A percentile compares a stretch with the other conserved stretches of the same genome.
Conservation (phyloP, 805 yeast genomes). For the Saturnispora hagleri region DNA sequence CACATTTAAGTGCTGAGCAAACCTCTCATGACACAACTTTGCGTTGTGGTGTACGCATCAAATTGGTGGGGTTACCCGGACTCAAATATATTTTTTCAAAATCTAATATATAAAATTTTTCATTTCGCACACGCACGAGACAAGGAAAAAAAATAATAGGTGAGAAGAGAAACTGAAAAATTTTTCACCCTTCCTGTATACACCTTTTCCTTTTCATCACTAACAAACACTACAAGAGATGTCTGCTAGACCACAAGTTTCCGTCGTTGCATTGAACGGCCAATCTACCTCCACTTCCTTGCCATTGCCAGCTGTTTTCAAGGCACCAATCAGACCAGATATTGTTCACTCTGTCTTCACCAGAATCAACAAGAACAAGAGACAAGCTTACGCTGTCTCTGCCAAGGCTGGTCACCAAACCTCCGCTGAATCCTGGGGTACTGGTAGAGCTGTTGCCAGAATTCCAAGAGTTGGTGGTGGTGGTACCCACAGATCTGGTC, state of each 20-base stretch:
- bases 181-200: slow-evolving; percentile 2
- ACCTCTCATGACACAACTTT: too few relatives aligned
- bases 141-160: neutral
- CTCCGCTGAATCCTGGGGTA: slow-evolving; percentile 99
- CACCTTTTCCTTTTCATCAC: slow-evolving; percentile 1
- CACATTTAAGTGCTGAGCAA: too few relatives aligned
- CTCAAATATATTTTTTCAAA: too few relatives aligned
- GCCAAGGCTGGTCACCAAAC: slow-evolving; percentile 99
- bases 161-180: neutral
- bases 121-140: neutral
- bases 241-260: slow-evolving; percentile 83
- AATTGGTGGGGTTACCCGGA: neutral
- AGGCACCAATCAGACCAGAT: slow-evolving; percentile 99
- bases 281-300: slow-evolving; percentile 75
- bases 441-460: slow-evolving; percentile 99
- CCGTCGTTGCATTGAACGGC: slow-evolving; percentile 81
- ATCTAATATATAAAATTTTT: neutral
- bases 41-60: neutral
- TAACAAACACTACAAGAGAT: slow-evolving; percentile 15
- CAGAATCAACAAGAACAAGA: slow-evolving; percentile 99
- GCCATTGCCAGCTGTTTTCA: slow-evolving; percentile 96
- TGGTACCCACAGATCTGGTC: slow-evolving; percentile 99
- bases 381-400: slow-evolving; percentile 99
- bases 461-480: slow-evolving; percentile 99
- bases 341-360: slow-evolving; percentile 98